These are phyloP conservation scores for Neocatenulostroma microsporum DNA, from an alignment of 2,329 filamentous ascomycete species.

Conservation along the genomic window DNA sequence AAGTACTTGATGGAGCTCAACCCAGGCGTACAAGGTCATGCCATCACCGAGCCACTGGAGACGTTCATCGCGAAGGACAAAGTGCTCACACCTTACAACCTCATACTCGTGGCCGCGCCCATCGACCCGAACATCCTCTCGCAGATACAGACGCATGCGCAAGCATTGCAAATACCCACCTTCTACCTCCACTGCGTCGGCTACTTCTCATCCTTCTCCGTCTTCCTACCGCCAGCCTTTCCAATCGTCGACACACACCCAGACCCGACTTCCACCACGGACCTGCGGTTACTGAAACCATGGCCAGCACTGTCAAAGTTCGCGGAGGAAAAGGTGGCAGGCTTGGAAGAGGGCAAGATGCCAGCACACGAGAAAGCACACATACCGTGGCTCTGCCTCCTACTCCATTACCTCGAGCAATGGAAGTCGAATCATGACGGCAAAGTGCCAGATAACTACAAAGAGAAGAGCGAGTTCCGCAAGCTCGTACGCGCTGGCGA, in stretches of 20 bases:
- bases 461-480: constrained; percentile 79
- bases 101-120: constrained; percentile 56
- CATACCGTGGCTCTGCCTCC: constrained; percentile 74
- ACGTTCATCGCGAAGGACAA: constrained; percentile 37
- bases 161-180: constrained; percentile 58
- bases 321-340: constrained; percentile 55
- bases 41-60: constrained; percentile 46
- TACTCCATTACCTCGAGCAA: constrained; percentile 71
- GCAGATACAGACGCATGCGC: constrained; percentile 44
- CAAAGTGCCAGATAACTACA: constrained; percentile 62
- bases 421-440: constrained; percentile 71
- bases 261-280: constrained; percentile 73
- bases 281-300: constrained; percentile 73
- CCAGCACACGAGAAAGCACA: constrained; percentile 81
- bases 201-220: constrained; percentile 84
- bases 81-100: constrained; percentile 44
- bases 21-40: constrained; percentile 77
- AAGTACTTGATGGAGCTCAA: constrained; percentile 80
- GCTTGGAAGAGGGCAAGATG: constrained; percentile 55
- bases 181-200: constrained; percentile 82
- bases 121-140: constrained; percentile 46
- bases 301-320: constrained; percentile 76
- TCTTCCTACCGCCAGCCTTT: constrained; percentile 68
- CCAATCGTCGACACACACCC: constrained; percentile 95
- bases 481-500: constrained; percentile 70